Percentiles rank a stretch among this genome's conserved stretches.
Evolutionary conservation across 148 eudicot species (phyloP).

Genomic region (Pharnaceum exiguum): DNA sequence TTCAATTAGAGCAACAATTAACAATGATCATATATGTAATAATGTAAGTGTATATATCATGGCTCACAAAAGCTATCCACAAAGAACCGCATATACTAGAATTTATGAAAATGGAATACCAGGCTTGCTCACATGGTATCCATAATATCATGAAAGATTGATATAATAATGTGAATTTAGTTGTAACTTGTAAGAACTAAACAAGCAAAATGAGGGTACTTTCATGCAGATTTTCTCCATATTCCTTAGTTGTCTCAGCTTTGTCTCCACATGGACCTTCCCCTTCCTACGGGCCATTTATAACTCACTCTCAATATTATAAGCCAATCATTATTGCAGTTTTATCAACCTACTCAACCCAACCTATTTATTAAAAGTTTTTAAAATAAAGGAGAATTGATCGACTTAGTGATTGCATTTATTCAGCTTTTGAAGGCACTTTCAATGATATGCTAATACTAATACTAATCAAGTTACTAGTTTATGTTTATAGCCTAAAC

Average conservation of each 20-base stretch:
- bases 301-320: constrained; percentile 13
- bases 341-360: constrained; percentile 14
- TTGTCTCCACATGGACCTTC: constrained; percentile 29
- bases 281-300: constrained; percentile 15
- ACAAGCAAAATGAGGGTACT: constrained; percentile 8
- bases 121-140: too few relatives aligned
- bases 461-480: not conserved
- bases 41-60: too few relatives aligned
- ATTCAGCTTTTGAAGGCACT: not conserved
- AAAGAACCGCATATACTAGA: too few relatives aligned
- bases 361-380: not conserved
- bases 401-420: not conserved
- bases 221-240: not conserved
- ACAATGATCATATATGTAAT: too few relatives aligned
- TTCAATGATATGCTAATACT: too few relatives aligned
- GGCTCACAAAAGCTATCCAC: too few relatives aligned
- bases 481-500: not conserved
- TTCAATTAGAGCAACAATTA: too few relatives aligned
- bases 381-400: not conserved
- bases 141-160: too few relatives aligned
- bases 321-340: constrained; percentile 12
- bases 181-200: not conserved
- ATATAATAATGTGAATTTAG: too few relatives aligned
- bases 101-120: too few relatives aligned
- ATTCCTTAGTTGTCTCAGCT: constrained; percentile 9